Base-by-base conservation (phyloP, 202 grass and related monocot species). In the Cymbopogon flexuosus region DNA sequence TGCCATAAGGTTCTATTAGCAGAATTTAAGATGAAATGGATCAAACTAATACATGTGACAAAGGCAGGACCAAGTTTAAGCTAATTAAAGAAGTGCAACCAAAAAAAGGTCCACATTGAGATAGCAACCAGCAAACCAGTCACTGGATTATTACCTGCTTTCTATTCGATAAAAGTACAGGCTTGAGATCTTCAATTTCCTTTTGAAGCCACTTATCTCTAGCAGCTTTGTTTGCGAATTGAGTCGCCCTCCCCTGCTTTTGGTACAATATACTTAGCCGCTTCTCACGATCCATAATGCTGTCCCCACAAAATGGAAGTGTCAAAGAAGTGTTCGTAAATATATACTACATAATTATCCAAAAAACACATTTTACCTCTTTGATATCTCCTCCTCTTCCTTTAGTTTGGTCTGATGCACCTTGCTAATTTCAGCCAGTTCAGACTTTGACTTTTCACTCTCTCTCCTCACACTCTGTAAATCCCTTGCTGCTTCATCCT, bases 251-350 rank as follows among this genome's bases (percentile, higher is more conserved):
- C 14, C 95, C 95, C 83, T 94, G 95, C 87, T 98, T 98, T 88
- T 98, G 95, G 72, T 98, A 98, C 73, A 98, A 82, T 84, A 98
- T 98, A 64, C 95, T 98, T 68, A 98, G 61, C 77, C 93, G 88
- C 84, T 98, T 98, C 82, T 98, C 95, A 57, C 88, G 88, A 56
- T 98, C 92, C 92, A 94, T 98, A 89, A 98, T 98, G 70, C 95
- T 98, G 79, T 75, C 30, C 10, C 58, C 60, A 81, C 27, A 84
- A 84, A 73, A 75, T 54, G 52, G 18, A 79, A 77, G 81, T 62
- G 66, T 77, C 33, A 27, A 62, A 66, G 16, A 27, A 79, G 49
- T 49, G 42, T 61, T 23, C 49, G 56, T 27, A 66, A 49, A n/a
- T n/a, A 51, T 19, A 63, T 77, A 24, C 46, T 57, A 19, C 6